Base-by-base conservation (phyloP, 495 filamentous ascomycete genomes). In the Podospora pseudoanserina region DNA sequence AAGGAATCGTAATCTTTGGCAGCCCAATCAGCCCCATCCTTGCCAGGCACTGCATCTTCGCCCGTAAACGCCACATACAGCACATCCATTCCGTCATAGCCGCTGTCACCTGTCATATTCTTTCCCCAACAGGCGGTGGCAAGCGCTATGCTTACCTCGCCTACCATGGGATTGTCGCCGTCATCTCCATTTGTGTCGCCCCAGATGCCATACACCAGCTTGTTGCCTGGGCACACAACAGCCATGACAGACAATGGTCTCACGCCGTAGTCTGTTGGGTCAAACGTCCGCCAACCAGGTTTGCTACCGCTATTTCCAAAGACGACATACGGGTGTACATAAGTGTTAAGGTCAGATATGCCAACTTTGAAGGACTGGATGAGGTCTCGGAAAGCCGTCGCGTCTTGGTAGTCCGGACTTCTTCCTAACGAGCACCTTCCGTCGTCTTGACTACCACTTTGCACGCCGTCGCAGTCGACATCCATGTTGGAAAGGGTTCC, bases 151-250 rank as follows among this genome's bases (percentile, higher is more conserved):
- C 83, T 82, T 0, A 83, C 83, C 67, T 90, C 86, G 5, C 88
- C 86, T 0, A 86, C 84, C 4, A 82, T 75, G 26, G 79, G 70
- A 58, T 73, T 75, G 64, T 77, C 62, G 5, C 79, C 80, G 23
- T 82, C 78, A 26, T 75, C 83, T 9, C 85, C 89, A 60, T 90
- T 91, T 7, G 82, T 86, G 71, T 91, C 89, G 2, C 87, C 89
- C 89, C 86, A 90, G 54, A 91, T 76, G 9, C 86, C 88, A 65
- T 89, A 90, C 30, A 88, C 76, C 81, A 89, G 77, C 71, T 88
- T 67, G 63, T 86, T 71, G n/a, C 77, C 77, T 5, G 77, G 78
- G 63, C 89, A 91, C 4, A 90, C 84, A 23, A 91, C 87, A 0
- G 87, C 87, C 75, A 90, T 85, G 2, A 90, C 74, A 68, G 86